Conservation (phyloP, 139 green algal genomes). For the Chlorella ohadii region DNA sequence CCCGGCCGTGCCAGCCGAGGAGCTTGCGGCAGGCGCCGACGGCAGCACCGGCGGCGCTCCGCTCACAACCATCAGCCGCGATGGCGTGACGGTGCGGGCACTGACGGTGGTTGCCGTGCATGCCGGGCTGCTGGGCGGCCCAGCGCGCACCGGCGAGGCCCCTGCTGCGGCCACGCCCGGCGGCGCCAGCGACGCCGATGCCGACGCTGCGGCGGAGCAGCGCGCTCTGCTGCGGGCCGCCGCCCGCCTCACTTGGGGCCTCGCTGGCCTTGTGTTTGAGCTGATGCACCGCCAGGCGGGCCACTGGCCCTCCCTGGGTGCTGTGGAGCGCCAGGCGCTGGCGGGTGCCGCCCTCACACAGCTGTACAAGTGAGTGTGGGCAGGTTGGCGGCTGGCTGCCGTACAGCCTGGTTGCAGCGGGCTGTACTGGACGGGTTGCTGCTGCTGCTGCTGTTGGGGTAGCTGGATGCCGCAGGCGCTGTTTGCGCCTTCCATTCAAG, state of each 20-base stretch:
- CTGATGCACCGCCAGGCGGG: constrained; percentile 17
- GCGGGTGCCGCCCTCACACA: neutral
- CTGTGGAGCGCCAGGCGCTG: constrained; percentile 19
- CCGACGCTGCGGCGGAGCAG: neutral
- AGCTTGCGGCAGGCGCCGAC: neutral
- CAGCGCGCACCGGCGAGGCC: neutral
- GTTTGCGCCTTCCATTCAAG: no score
- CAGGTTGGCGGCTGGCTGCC: neutral
- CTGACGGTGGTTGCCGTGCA: constrained; percentile 20
- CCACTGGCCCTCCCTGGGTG: constrained; percentile 1
- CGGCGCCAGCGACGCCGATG: neutral
- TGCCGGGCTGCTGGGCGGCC: neutral
- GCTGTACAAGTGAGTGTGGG: constrained; percentile 15
- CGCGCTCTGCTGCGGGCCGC: constrained; percentile 15
- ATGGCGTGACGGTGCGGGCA: neutral
- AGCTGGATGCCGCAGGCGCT: no score
- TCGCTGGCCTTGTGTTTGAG: constrained; percentile 25
- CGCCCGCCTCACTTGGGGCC: constrained; percentile 23
- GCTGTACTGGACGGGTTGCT: no score
- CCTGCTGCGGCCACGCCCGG: neutral
- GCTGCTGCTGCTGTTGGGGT: no score
- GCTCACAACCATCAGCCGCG: neutral
- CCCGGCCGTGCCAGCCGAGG: neutral
- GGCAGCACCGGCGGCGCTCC: neutral
- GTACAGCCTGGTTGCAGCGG: no score